phyloP scores from a whole-genome alignment of 495 filamentous ascomycete genomes.

The Letharia columbiana region DNA sequence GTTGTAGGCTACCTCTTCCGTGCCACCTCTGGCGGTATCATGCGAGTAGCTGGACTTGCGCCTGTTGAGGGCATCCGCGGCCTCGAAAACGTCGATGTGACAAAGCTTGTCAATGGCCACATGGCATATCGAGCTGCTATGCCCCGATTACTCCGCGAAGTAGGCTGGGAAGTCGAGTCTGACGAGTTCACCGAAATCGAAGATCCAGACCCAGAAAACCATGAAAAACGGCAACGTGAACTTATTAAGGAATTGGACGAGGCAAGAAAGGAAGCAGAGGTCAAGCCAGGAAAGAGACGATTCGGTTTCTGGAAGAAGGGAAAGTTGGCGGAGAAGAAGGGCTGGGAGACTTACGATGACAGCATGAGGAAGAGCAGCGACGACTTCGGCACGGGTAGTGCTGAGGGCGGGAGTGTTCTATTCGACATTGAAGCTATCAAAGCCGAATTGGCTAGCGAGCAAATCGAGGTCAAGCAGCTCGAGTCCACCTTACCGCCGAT shows the following conservation, averaged over 20 bases:
- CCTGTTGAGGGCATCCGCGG: constrained; percentile 67
- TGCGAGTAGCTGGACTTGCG: constrained; percentile 82
- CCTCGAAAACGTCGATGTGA: constrained; percentile 85
- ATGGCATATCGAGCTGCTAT: constrained; percentile 95
- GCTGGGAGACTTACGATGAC: constrained; percentile 90
- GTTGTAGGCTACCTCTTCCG: constrained; percentile 77
- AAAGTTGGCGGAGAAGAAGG: constrained; percentile 69
- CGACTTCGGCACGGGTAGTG: constrained; percentile 34
- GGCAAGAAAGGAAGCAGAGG: constrained; percentile 76
- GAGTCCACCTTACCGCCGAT: constrained; percentile 84
- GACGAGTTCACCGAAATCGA: constrained; percentile 97
- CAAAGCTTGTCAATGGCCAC: constrained; percentile 78
- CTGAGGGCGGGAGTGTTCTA: constrained; percentile 46
- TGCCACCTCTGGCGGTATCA: constrained; percentile 84
- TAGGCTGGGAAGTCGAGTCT: constrained; percentile 81
- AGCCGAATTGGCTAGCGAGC: constrained; percentile 69
- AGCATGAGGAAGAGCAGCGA: constrained; percentile 21
- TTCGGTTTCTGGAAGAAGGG: constrained; percentile 76
- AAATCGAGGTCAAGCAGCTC: constrained; percentile 69
- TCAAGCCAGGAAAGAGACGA: constrained; percentile 56
- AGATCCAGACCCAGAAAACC: constrained; percentile 92
- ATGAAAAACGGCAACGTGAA: constrained; percentile 78
- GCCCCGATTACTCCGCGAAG: constrained; percentile 72
- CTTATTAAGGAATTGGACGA: constrained; percentile 95
- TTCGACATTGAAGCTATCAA: constrained; percentile 96